These are phyloP conservation scores for Paragyromitra xinjiangensis DNA, from an alignment of 495 filamentous ascomycete genomes.

Conservation along the genomic window DNA sequence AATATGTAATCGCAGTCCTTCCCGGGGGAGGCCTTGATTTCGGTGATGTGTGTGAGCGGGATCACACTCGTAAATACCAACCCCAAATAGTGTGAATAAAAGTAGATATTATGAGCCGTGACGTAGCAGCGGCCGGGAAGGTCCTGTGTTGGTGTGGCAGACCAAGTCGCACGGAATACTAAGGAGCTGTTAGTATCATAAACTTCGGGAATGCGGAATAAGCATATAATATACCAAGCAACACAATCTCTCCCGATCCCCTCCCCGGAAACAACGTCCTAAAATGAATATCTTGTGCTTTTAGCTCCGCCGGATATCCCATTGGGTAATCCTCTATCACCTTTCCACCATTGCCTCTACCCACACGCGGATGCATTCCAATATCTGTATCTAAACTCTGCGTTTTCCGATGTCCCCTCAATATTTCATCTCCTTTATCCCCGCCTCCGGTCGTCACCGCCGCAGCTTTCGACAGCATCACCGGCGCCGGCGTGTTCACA, in stretches of 20 bases:
- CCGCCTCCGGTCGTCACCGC: constrained; percentile 72
- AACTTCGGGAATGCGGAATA: neutral
- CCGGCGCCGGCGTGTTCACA: constrained; percentile 83
- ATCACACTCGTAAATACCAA: constrained; percentile 82
- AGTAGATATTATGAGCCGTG: constrained; percentile 85
- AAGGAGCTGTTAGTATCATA: neutral
- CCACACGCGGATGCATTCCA: constrained; percentile 61
- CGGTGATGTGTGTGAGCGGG: constrained; percentile 75
- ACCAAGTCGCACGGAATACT: constrained; percentile 76
- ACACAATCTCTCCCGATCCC: constrained; percentile 74
- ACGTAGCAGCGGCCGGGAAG: constrained; percentile 90
- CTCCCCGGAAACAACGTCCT: constrained; percentile 87
- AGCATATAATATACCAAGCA: constrained; percentile 65
- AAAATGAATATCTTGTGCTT: constrained; percentile 91
- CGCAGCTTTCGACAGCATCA: constrained; percentile 86
- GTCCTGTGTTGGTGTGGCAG: constrained; percentile 78
- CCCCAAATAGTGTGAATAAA: constrained; percentile 95
- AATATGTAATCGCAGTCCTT: constrained; percentile 93
- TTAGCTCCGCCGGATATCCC: constrained; percentile 83
- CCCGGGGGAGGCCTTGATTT: constrained; percentile 89
- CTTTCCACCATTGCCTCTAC: constrained; percentile 27
- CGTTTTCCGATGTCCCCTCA: constrained; percentile 80
- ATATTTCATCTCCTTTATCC: constrained; percentile 52
- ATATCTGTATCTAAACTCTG: constrained; percentile 75
- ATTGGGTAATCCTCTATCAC: constrained; percentile 72